Evolutionary conservation across 208 protist genomes (phyloP).

Genomic region (Tritrichomonas foetus): DNA sequence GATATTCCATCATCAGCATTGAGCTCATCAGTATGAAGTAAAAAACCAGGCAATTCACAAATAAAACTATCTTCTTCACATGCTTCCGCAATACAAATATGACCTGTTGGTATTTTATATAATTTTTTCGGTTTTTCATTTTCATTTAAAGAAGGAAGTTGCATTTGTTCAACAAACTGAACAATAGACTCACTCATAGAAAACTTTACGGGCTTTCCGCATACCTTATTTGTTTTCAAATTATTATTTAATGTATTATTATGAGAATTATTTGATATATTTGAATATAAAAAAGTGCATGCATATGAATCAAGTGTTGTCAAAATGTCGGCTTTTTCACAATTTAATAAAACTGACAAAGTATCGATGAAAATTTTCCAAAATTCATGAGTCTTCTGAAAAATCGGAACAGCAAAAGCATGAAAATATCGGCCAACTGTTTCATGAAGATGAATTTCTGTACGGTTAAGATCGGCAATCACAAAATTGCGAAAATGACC

Average conservation of each 20-base stretch:
- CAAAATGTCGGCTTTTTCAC: not conserved
- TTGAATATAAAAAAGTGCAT: not conserved
- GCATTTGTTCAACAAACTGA: not conserved
- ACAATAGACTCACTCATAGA: not conserved
- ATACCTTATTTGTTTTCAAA: not conserved
- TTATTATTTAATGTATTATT: not conserved
- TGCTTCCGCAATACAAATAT: not conserved
- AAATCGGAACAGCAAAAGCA: not conserved
- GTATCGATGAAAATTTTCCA: not conserved
- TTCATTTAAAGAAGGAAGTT: not conserved
- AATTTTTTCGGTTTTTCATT: not conserved
- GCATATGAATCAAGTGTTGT: not conserved
- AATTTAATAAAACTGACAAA: not conserved
- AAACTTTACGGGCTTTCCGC: not conserved
- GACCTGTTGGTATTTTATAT: not conserved
- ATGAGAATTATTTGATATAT: too few relatives aligned
- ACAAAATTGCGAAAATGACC: not conserved
- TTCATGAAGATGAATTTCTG: not conserved
- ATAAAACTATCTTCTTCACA: not conserved
- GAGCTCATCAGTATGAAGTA: not conserved
- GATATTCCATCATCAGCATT: not conserved
- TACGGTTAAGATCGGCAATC: not conserved
- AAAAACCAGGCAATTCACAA: not conserved
- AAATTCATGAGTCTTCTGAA: not conserved
- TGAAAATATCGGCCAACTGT: not conserved